A percentile compares a stretch with the other conserved stretches of the same genome.
Conservation (phyloP, 306 rosid genomes). For the Lupinus albus region DNA sequence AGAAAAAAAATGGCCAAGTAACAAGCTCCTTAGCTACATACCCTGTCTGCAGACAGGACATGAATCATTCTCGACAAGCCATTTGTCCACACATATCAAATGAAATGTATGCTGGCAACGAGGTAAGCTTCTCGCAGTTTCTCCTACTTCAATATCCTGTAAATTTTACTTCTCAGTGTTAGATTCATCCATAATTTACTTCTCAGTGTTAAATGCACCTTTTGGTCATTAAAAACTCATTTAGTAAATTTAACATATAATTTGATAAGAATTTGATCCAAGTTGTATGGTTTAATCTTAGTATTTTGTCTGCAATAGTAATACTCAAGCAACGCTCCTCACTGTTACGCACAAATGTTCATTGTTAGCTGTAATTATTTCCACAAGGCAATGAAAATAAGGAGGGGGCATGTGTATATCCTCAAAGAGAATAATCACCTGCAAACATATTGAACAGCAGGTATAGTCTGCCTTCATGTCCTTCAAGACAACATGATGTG, state of each 20-base stretch:
- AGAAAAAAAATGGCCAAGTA: conserved; percentile 11
- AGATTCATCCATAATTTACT: conserved; percentile 29
- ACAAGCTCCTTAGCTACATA: conserved; percentile 36
- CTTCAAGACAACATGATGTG: conserved; percentile 55
- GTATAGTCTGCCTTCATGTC: conserved; percentile 53
- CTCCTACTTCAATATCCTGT: conserved; percentile 75
- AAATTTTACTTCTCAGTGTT: conserved; percentile 31
- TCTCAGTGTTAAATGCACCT: conserved; percentile 30
- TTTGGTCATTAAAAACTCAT: conserved; percentile 1
- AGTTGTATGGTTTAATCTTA: conserved; percentile 4
- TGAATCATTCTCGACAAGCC: conserved; percentile 72
- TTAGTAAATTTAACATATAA: not conserved
- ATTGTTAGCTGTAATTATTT: conserved; percentile 9
- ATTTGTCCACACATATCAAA: conserved; percentile 74
- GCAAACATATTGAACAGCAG: conserved; percentile 75
- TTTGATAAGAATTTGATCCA: conserved; percentile 13
- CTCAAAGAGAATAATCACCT: conserved; percentile 52
- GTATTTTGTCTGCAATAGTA: not conserved
- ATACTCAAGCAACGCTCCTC: not conserved
- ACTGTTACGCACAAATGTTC: not conserved
- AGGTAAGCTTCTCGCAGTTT: conserved; percentile 67
- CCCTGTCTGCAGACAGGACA: conserved; percentile 79
- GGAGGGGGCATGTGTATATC: conserved; percentile 8
- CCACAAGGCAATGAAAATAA: conserved; percentile 7
- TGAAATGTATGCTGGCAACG: conserved; percentile 68